Conservation (phyloP, 495 filamentous ascomycete species). For the Podospora pseudopauciseta region DNA sequence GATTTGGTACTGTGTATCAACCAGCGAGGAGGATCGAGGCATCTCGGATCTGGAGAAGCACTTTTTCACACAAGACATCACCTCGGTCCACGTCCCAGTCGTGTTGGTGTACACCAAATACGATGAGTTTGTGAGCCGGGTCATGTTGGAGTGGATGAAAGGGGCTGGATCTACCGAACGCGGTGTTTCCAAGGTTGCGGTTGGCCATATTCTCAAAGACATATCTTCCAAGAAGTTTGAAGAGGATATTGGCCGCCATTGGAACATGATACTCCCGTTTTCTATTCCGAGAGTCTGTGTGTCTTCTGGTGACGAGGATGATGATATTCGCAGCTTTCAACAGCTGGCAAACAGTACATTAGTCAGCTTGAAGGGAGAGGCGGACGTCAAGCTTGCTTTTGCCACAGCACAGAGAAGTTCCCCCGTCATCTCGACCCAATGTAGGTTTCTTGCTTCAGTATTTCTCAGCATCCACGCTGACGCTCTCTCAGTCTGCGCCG, state of each 20-base stretch:
- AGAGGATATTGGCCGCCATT: slow-evolving; percentile 21
- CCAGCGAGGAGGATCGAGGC: slow-evolving; percentile 20
- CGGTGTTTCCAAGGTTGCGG: slow-evolving; percentile 27
- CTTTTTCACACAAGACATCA: slow-evolving; percentile 21
- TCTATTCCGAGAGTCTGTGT: slow-evolving; percentile 23
- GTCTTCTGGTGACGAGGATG: slow-evolving; percentile 17
- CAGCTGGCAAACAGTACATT: slow-evolving; percentile 21
- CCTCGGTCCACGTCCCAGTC: slow-evolving; percentile 18
- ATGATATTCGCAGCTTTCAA: slow-evolving; percentile 22
- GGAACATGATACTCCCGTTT: slow-evolving; percentile 19
- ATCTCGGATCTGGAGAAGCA: slow-evolving; percentile 19
- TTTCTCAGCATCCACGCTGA: not conserved
- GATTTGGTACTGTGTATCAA: slow-evolving; percentile 33
- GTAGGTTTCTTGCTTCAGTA: slow-evolving; percentile 13
- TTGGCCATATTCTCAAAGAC: slow-evolving; percentile 27
- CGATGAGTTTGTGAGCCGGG: slow-evolving; percentile 28
- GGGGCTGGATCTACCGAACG: slow-evolving; percentile 16
- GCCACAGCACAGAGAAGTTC: slow-evolving; percentile 29
- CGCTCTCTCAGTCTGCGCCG: slow-evolving; percentile 20
- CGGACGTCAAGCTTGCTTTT: slow-evolving; percentile 25
- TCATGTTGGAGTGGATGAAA: slow-evolving; percentile 26
- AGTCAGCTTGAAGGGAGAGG: slow-evolving; percentile 16
- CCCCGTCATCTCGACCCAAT: slow-evolving; percentile 22
- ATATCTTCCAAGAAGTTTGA: slow-evolving; percentile 25
- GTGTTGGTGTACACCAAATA: slow-evolving; percentile 31